Evolutionary conservation across 768 basidiomycete genomes (phyloP), one percentile per base, ranked within the genome.

Genomic region (Hypholoma fasciculare): DNA sequence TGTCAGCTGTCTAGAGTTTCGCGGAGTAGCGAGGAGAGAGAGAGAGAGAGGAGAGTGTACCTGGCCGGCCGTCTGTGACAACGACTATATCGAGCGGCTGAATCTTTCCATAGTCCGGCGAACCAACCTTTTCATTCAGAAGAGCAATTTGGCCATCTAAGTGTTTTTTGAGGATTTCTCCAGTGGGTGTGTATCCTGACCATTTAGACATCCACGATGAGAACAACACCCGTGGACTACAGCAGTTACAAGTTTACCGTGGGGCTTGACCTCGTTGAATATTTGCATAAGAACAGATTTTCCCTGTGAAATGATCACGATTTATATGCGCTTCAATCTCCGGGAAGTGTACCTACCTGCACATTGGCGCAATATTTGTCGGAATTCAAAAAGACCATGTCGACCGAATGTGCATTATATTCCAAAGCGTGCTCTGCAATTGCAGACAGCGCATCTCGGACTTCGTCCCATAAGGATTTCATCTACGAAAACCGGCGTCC

Each of bases 11-110:
- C 30, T 7, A 34, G 26, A 16, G 36, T 13, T n/a, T 26, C n/a
- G 30, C 9, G 7, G 17, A 39, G 12, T 8, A 20, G 44, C 1
- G 16, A 4, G 7, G 23, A 49, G n/a, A n/a, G n/a, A n/a, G n/a
- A n/a, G n/a, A n/a, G n/a, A n/a, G n/a, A n/a, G 23, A 38, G 26
- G 20, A 16, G 13, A 13, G n/a, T 63, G 4, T 56, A 73, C 72
- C 58, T 19, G 73, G 71, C 1, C 65, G 61, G 14, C 73, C 72
- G 51, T 74, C 72, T 9, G 73, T 74, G 9, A 74, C 58, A 23
- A 74, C 64, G 19, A 74, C 69, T 44, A 74, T 71, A 58, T 74
- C 69, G 17, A 73, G 54, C 1, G 72, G 73, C 30, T 59, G 59
- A 19, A 72, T 67, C 19, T 61, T 52, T 3, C 49, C 50, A 57